Evolutionary conservation across 169 alveolate genomes (phyloP), one percentile per base, ranked within the genome.

Genomic region (Cryptosporidium baileyi): DNA sequence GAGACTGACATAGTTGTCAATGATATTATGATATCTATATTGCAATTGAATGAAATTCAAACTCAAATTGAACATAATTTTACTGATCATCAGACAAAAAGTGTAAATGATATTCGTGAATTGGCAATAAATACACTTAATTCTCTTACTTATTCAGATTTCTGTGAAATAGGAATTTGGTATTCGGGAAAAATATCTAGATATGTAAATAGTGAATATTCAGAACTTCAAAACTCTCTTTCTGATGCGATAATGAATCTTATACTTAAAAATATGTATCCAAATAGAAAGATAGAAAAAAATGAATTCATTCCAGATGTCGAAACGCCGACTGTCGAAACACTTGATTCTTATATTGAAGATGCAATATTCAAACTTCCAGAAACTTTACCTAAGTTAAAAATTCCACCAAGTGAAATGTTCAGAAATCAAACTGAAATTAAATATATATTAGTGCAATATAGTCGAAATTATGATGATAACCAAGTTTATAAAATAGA

Each of bases 221-320:
- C 57, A 19, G 67, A 30, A 26, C 47, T 65, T 17, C 81, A 65
- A 32, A 74, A 57, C 34, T 38, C 61, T 9, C 85, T 74, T 51
- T 51, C 85, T 36, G 49, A 52, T 15, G 36, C 49, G 22, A 36
- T 74, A 13, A 30, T 36, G 30, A 26, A 51, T 9, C 59, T 74
- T n/a, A 54, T 74, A 5, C 85, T 74, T 15, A 61, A 74, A 74
- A 74, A 2, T 3, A 74, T 74, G 85, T 74, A 54, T 54, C 85
- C 85, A 28, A 28, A 74, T 36, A 60, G 63, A 13, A 67, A 38
- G 28, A 11, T 40, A 8, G 85, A 74, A 38, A 57, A 6, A 15
- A 38, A 57, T 30, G 22, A 54, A 13, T 22, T 11, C 30, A 24
- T 17, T 9, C 74, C 49, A 0, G 67, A 47, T 45, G 49, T 30